A percentile compares a stretch with the other conserved stretches of the same genome.
Conservation (phyloP, 495 filamentous ascomycete genomes). For the Penicillium pancosmium region DNA sequence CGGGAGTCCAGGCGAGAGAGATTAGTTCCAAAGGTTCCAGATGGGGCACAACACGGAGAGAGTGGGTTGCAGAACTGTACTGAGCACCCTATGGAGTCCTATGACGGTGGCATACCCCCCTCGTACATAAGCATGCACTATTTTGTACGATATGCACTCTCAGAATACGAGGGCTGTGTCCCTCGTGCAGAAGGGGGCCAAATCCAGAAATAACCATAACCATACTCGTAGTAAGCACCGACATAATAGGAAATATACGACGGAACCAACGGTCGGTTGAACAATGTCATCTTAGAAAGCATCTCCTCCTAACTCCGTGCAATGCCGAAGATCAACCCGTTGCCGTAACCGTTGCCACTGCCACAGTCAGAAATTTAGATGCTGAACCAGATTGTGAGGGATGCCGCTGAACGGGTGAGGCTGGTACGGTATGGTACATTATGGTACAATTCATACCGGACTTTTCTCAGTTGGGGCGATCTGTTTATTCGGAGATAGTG, state of each 20-base stretch:
- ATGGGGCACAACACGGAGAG: neutral
- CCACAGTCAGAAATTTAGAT: slow-evolving; percentile 32
- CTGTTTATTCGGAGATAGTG: too few relatives aligned
- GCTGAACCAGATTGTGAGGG: slow-evolving; percentile 18
- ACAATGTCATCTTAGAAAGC: neutral
- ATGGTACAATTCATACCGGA: slow-evolving; percentile 14
- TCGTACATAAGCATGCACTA: neutral
- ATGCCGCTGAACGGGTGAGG: slow-evolving; percentile 12
- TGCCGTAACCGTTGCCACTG: neutral
- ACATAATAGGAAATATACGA: neutral
- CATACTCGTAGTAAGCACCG: neutral
- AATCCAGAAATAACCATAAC: neutral
- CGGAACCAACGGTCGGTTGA: neutral
- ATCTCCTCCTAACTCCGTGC: neutral
- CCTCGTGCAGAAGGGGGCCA: slow-evolving; percentile 13
- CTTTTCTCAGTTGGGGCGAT: neutral
- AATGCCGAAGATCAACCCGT: slow-evolving; percentile 10
- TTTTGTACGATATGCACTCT: neutral
- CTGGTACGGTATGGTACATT: slow-evolving; percentile 9
- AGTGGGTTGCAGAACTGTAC: slow-evolving; percentile 12
- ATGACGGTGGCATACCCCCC: slow-evolving; percentile 15
- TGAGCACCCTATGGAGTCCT: neutral
- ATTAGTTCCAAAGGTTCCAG: neutral
- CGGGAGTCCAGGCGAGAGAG: neutral
- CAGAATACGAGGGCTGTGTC: slow-evolving; percentile 6